A percentile compares a stretch with the other conserved stretches of the same genome.
Evolutionary conservation across 805 yeast species (phyloP).

Genomic region (Cyberlindnera mycetangii): DNA sequence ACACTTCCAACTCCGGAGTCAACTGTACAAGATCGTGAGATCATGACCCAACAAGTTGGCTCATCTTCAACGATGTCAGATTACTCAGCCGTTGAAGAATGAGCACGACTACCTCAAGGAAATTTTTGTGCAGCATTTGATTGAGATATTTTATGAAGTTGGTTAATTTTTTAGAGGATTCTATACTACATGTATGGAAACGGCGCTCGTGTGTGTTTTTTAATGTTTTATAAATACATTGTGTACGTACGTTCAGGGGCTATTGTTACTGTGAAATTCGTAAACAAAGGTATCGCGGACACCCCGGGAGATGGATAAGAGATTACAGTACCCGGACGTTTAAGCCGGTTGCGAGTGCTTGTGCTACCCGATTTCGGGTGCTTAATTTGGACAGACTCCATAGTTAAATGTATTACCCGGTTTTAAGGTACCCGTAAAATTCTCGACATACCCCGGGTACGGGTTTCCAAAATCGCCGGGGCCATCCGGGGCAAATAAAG

Average conservation of each 20-base stretch:
- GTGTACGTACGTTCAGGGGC: no score
- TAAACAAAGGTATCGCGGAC: no score
- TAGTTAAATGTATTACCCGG: background rate
- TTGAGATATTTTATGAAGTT: no score
- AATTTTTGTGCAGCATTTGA: no score
- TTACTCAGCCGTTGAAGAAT: background rate
- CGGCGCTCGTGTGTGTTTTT: no score
- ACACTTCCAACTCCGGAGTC: slow-evolving; percentile 2
- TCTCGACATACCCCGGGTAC: background rate
- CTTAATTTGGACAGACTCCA: background rate
- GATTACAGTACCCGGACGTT: no score
- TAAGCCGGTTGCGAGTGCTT: background rate
- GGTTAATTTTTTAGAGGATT: no score
- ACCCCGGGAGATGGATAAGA: no score
- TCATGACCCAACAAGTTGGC: background rate
- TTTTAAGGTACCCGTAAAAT: background rate
- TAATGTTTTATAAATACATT: no score
- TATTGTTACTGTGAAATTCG: no score
- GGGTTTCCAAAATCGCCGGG: background rate
- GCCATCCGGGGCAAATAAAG: background rate
- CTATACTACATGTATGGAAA: no score
- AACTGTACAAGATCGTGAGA: background rate
- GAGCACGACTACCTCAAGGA: background rate
- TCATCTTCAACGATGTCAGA: background rate
- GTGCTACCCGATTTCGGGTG: background rate